These are phyloP conservation scores for Colletotrichum lupini DNA, from an alignment of 2,329 filamentous ascomycete genomes.

Conservation along the genomic window DNA sequence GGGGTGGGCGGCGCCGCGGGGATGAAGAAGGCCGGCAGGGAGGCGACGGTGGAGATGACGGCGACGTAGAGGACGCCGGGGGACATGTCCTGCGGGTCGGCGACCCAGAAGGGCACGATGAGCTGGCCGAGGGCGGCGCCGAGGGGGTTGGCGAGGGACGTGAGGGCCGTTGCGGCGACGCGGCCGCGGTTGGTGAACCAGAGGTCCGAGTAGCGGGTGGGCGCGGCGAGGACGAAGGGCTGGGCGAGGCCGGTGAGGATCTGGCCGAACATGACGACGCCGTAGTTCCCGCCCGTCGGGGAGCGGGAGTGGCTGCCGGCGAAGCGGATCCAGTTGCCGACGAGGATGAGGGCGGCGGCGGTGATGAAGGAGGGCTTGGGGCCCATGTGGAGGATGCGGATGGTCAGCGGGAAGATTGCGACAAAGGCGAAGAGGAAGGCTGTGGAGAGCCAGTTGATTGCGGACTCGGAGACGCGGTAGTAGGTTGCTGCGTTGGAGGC, in stretches of 20 bases:
- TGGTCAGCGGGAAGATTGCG: conserved; percentile 74
- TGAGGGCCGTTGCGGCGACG: conserved; percentile 87
- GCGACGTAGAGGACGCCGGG: conserved; percentile 86
- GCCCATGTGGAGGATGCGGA: conserved; percentile 83
- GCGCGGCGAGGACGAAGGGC: conserved; percentile 90
- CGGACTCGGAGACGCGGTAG: conserved; percentile 78
- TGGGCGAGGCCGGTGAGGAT: conserved; percentile 90
- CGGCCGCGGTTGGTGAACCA: conserved; percentile 92
- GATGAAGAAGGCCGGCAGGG: conserved; percentile 84
- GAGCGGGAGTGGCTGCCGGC: conserved; percentile 67
- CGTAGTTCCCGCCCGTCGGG: conserved; percentile 69
- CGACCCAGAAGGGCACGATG: conserved; percentile 82
- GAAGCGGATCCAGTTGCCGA: conserved; percentile 94
- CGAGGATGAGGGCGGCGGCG: conserved; percentile 77
- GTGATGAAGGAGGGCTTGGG: conserved; percentile 82
- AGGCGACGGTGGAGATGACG: conserved; percentile 77
- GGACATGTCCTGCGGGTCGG: conserved; percentile 72
- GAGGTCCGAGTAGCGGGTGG: conserved; percentile 90
- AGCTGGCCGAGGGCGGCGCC: conserved; percentile 91
- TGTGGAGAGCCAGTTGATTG: conserved; percentile 94
- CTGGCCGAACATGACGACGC: conserved; percentile 89
- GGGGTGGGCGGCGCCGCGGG: conserved; percentile 82
- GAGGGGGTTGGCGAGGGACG: conserved; percentile 88
- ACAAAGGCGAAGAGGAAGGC: conserved; percentile 89
- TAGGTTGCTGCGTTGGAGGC: conserved; percentile 79